These are phyloP conservation scores for Nemania sp. DNA, from an alignment of 2,329 filamentous ascomycete species.

Conservation along the genomic window DNA sequence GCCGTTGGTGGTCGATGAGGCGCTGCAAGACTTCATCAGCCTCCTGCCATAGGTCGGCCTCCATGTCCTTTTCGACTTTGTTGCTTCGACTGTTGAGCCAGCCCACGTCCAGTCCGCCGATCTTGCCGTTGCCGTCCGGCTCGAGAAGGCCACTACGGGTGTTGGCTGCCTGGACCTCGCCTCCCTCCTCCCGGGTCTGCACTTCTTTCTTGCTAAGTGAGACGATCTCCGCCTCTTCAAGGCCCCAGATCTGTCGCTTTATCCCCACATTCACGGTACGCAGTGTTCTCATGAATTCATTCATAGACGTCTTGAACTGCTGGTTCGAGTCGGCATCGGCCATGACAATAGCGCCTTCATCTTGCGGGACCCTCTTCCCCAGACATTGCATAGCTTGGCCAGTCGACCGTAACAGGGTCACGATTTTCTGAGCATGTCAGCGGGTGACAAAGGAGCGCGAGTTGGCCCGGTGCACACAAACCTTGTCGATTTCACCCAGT, in stretches of 20 bases:
- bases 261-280: conserved; percentile 75
- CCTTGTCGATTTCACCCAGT: conserved; percentile 76
- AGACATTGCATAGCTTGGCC: conserved; percentile 67
- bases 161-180: conserved; percentile 29
- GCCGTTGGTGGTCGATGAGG: conserved; percentile 22
- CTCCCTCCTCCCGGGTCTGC: conserved; percentile 30
- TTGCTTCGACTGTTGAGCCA: conserved; percentile 87
- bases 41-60: conserved; percentile 72
- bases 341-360: conserved; percentile 37
- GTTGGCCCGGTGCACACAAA: conserved; percentile 35
- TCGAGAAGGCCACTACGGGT: conserved; percentile 48
- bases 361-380: conserved; percentile 48
- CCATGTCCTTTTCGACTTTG: conserved; percentile 80
- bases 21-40: conserved; percentile 29
- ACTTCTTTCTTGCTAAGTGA: conserved; percentile 44
- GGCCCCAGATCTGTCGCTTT: conserved; percentile 73
- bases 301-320: conserved; percentile 61
- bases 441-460: background rate
- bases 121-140: conserved; percentile 58
- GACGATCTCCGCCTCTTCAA: conserved; percentile 82
- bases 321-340: conserved; percentile 55
- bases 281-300: conserved; percentile 71
- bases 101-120: conserved; percentile 75
- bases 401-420: conserved; percentile 59
- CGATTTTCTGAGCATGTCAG: conserved; percentile 41